Evolutionary conservation across 148 eudicot species (phyloP).

Genomic region (Linanthus parryae): DNA sequence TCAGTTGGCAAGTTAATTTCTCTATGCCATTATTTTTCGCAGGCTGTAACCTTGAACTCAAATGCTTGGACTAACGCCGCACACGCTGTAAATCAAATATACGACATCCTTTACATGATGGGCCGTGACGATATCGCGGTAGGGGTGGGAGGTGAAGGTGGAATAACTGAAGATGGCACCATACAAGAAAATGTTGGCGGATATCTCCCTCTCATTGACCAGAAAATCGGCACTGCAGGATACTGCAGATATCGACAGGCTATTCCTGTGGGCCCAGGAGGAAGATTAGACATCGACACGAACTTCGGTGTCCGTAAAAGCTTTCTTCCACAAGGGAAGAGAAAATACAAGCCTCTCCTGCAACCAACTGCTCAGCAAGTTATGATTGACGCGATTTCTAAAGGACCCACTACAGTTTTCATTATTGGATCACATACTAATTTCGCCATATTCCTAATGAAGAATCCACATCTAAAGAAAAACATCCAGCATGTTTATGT

Average conservation of each 20-base stretch:
- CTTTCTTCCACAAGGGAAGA: slow-evolving; percentile 89
- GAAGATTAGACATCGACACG: slow-evolving; percentile 62
- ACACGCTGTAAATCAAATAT: slow-evolving; percentile 77
- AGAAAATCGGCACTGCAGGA: slow-evolving; percentile 64
- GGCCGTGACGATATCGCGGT: slow-evolving; percentile 71
- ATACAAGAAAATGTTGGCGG: slow-evolving; percentile 79
- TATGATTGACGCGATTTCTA: slow-evolving; percentile 60
- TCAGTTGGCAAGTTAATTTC: too few species aligned
- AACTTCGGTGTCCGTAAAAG: slow-evolving; percentile 66
- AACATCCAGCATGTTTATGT: slow-evolving; percentile 67
- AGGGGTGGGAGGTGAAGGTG: slow-evolving; percentile 93
- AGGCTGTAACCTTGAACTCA: slow-evolving; percentile 71
- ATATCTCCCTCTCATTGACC: slow-evolving; percentile 57
- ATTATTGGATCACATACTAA: slow-evolving; percentile 68
- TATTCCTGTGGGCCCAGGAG: slow-evolving; percentile 67
- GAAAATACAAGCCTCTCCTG: slow-evolving; percentile 58
- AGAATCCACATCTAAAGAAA: slow-evolving; percentile 71
- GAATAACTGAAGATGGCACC: slow-evolving; percentile 60
- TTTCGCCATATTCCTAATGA: slow-evolving; percentile 72
- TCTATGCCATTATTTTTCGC: slow-evolving; percentile 16
- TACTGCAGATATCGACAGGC: slow-evolving; percentile 84
- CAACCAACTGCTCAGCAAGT: slow-evolving; percentile 84
- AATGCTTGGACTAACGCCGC: slow-evolving; percentile 85
- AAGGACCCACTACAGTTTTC: slow-evolving; percentile 63
- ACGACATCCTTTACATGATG: slow-evolving; percentile 91